phyloP scores from a whole-genome alignment of 2,329 filamentous ascomycete genomes.

The Thielaviopsis euricoi region DNA sequence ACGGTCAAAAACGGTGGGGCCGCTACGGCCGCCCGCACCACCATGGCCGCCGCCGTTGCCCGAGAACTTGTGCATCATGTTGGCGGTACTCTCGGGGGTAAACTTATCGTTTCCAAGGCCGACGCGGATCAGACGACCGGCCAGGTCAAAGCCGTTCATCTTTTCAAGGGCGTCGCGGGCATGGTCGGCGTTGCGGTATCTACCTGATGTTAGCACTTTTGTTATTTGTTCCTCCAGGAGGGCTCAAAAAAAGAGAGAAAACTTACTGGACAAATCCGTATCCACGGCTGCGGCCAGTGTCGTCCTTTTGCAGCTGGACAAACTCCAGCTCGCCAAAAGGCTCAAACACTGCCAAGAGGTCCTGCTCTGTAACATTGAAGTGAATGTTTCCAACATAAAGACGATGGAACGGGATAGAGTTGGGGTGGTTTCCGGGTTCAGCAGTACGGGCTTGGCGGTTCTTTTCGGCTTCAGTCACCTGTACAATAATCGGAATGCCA shows the following conservation, averaged over 20 bases:
- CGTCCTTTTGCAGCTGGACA: slow-evolving; percentile 93
- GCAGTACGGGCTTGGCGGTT: slow-evolving; percentile 86
- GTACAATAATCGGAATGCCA: slow-evolving; percentile 96
- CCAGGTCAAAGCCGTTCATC: slow-evolving; percentile 98
- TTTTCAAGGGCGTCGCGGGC: slow-evolving; percentile 92
- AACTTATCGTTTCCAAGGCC: slow-evolving; percentile 99
- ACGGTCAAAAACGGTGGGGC: slow-evolving; percentile 50
- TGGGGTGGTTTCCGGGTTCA: slow-evolving; percentile 52
- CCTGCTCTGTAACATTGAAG: slow-evolving; percentile 95
- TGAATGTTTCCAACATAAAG: slow-evolving; percentile 99
- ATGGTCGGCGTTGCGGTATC: slow-evolving; percentile 77
- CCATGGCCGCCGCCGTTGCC: slow-evolving; percentile 66
- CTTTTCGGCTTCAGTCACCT: slow-evolving; percentile 97
- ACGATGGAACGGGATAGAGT: slow-evolving; percentile 87
- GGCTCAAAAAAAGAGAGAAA: neutral
- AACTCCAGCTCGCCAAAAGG: slow-evolving; percentile 97
- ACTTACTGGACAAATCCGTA: slow-evolving; percentile 98
- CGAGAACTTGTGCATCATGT: slow-evolving; percentile 81
- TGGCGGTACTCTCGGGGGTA: slow-evolving; percentile 89
- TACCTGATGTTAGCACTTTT: slow-evolving; percentile 28
- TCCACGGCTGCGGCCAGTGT: slow-evolving; percentile 73
- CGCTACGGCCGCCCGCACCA: slow-evolving; percentile 72
- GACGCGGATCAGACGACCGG: slow-evolving; percentile 91
- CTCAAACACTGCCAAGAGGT: slow-evolving; percentile 91
- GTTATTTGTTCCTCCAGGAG: neutral